Evolutionary conservation across 2,329 filamentous ascomycete genomes (phyloP), one percentile per base, ranked within the genome.

Genomic region (Alternaria burnsii): DNA sequence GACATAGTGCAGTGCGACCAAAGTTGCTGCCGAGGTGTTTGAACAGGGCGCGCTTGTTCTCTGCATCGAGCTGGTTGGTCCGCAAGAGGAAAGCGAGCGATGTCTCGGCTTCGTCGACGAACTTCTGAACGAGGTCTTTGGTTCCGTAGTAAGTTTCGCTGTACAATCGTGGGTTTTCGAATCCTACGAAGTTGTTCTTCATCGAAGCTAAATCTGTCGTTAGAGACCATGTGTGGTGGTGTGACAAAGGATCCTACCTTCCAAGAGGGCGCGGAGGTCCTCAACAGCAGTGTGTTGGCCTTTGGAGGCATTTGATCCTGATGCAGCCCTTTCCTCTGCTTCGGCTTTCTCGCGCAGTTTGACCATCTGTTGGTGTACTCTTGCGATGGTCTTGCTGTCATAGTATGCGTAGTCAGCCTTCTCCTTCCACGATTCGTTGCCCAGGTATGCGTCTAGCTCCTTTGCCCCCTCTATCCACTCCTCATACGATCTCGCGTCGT

Each of bases 101-200:
- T 3, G 79, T 85, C 82, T 91, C 89, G 50, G 91, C 89, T 80
- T 98, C 94, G 62, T 97, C 92, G 44, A 97, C 83, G 73, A 94
- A 98, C 56, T 89, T 89, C 79, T 98, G 95, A 30, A 97, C 92
- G 66, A 97, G 80, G 62, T 95, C 88, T 79, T 99, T 99, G n/a
- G 95, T 98, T 32, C 95, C 95, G 70, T 93, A 97, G 76, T 99
- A 99, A 3, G 94, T 97, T 81, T 98, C 94, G 71, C 92, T 97
- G 77, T 99, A 99, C n/a, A 99, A 81, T 55, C 93, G 87, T 10
- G 94, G 89, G 71, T 97, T 98, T 78, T 99, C 95, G 14, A 97
- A 89, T 0, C 95, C 95, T 18, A 92, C 93, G 79, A 98, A 99
- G 75, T 99, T 98, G 79, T 94, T 97, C 85, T 97, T 99, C 70